Evolutionary conservation across 352 stramenopile genomes (phyloP), one percentile per base, ranked within the genome.

Genomic region (Pythium sukuiense): DNA sequence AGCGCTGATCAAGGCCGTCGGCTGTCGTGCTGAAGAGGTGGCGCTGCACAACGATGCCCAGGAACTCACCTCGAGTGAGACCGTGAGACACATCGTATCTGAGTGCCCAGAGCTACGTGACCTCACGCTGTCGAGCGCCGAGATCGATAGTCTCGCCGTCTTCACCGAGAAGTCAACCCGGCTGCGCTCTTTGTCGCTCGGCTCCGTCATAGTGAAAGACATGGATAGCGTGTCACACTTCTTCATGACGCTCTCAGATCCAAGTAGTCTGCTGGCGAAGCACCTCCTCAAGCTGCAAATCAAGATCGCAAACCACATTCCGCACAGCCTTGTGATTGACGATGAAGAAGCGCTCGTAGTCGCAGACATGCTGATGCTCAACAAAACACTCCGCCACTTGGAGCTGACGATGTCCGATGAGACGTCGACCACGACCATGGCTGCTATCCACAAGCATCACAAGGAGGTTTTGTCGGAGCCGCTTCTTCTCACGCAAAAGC

Each of bases 31-130:
- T 2, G 13, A 48, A 8, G 16, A 35, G 1, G 26, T 69, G 20
- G 55, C 62, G 4, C 55, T 69, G 26, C 55, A 63, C 26, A 59
- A 37, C 35, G 62, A 69, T 11, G 27, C 45, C 6, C 54, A 69
- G 8, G 55, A 45, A 6, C 18, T 59, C 45, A 69, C 55, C 14
- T 27, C 54, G 18, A 61, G 30, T n/a, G 29, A 48, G 24, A 63
- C 54, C 3, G 54, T 63, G 4, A 29, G 46, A 3, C 16, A 3
- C 2, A 59, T 69, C 16, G 12, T 48, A 6, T 29, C n/a, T 9
- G 16, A 54, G 6, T 69, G 62, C 32, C 35, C 55, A 2, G 16
- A 29, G 8, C 46, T 69, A 1, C 8, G 48, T 33, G 35, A 37
- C n/a, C 33, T 69, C 6, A 63, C 62, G 8, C 46, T 69, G 8